Conservation (phyloP, 306 rosid genomes). For the Medicago arabica region DNA sequence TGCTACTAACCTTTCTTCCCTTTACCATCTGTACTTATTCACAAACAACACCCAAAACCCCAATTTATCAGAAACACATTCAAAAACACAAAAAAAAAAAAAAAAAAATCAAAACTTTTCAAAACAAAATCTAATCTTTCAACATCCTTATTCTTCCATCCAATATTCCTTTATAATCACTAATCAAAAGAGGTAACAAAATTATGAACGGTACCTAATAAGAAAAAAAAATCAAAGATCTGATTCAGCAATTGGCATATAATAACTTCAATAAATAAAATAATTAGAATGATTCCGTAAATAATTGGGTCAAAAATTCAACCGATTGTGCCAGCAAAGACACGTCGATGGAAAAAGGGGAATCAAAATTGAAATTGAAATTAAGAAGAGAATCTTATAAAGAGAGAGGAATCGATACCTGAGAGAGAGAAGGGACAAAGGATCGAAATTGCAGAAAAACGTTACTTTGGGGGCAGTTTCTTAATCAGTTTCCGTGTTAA, state of each 20-base stretch:
- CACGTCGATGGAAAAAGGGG: background rate
- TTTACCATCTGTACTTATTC: conserved; percentile 81
- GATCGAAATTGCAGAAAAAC: conserved; percentile 30
- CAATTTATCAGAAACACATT: conserved; percentile 39
- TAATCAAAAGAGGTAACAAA: conserved; percentile 20
- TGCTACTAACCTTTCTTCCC: conserved; percentile 75
- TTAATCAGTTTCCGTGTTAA: background rate
- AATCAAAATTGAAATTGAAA: conserved; percentile 15
- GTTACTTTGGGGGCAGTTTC: conserved; percentile 38
- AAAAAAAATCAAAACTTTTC: conserved; percentile 17
- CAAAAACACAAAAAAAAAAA: conserved; percentile 8
- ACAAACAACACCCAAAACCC: conserved; percentile 32
- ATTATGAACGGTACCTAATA: conserved; percentile 14
- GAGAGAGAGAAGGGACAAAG: conserved; percentile 48
- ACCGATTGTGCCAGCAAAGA: too few species aligned
- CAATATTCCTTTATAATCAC: background rate
- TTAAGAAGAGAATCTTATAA: conserved; percentile 32
- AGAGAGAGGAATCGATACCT: conserved; percentile 44
- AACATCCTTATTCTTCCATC: background rate
- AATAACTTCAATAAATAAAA: conserved; percentile 7
- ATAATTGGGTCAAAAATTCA: conserved; percentile 35
- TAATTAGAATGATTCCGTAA: conserved; percentile 32
- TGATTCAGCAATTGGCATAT: conserved; percentile 37
- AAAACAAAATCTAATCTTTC: conserved; percentile 15
- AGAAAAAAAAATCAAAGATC: conserved; percentile 46